phyloP scores from a whole-genome alignment of 1,139 yeast genomes.

The Casaregolazyma suthepensis region DNA sequence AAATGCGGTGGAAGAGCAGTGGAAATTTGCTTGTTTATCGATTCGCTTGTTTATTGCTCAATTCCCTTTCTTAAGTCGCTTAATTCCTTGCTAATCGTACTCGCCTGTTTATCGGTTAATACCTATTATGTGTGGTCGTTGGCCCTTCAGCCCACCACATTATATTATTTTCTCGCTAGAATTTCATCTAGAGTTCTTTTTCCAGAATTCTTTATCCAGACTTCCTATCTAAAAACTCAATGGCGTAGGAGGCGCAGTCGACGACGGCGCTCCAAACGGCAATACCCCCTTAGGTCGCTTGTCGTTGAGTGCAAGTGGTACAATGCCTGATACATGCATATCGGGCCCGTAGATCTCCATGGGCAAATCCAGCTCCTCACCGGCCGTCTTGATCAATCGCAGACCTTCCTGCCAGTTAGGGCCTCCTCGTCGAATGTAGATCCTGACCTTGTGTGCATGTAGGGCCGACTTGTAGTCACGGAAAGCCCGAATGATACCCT shows the following conservation, averaged over 20 bases:
- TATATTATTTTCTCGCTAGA: too few relatives aligned
- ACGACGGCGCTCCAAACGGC: conserved; percentile 33
- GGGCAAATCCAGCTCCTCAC: conserved; percentile 41
- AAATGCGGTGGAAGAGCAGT: too few relatives aligned
- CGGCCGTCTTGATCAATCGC: conserved; percentile 40
- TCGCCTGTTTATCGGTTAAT: too few relatives aligned
- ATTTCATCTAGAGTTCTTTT: too few relatives aligned
- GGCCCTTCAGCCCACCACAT: too few relatives aligned
- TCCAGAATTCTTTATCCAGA: too few relatives aligned
- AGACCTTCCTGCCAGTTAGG: conserved; percentile 47
- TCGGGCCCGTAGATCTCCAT: conserved; percentile 47
- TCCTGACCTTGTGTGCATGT: conserved; percentile 37
- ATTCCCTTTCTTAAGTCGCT: too few relatives aligned
- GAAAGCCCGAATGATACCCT: conserved; percentile 45
- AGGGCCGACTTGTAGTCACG: conserved; percentile 36
- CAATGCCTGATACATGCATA: conserved; percentile 44
- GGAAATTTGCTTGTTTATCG: too few relatives aligned
- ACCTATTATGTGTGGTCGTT: too few relatives aligned
- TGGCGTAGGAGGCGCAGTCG: conserved; percentile 31
- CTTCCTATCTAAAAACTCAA: conserved; percentile 19
- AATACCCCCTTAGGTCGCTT: conserved; percentile 36
- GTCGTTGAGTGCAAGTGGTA: conserved; percentile 37
- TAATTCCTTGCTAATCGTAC: too few relatives aligned
- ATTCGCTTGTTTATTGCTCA: too few relatives aligned
- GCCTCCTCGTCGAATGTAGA: conserved; percentile 43